Conservation (phyloP, 495 filamentous ascomycete genomes). For the Xylaria nigripes region DNA sequence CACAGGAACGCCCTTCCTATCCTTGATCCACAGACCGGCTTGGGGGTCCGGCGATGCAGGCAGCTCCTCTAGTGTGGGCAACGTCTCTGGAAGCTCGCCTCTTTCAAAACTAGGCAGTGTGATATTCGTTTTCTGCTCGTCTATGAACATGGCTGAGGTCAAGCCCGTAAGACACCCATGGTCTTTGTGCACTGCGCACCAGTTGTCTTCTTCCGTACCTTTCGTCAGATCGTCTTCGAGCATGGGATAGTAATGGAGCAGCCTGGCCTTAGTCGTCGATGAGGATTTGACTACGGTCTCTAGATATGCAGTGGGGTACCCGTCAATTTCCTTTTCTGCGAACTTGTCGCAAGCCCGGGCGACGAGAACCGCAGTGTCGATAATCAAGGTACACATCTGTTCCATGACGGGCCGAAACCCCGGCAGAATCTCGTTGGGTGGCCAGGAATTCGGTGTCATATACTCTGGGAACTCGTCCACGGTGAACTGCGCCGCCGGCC, state of each 20-base stretch:
- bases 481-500: constrained; percentile 48
- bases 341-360: constrained; percentile 82
- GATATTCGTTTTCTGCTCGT: constrained; percentile 56
- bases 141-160: constrained; percentile 92
- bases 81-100: constrained; percentile 22
- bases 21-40: constrained; percentile 86
- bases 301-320: constrained; percentile 68
- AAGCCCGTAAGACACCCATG: constrained; percentile 90
- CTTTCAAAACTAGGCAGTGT: constrained; percentile 26
- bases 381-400: constrained; percentile 72
- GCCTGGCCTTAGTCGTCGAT: constrained; percentile 80
- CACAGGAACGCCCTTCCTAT: constrained; percentile 63
- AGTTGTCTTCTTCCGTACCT: constrained; percentile 65
- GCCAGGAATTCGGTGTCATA: constrained; percentile 75
- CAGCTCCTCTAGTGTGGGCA: constrained; percentile 59
- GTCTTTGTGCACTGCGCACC: constrained; percentile 93
- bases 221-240: constrained; percentile 23
- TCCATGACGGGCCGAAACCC: constrained; percentile 66
- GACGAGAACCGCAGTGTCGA: constrained; percentile 81
- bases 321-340: constrained; percentile 65
- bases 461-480: constrained; percentile 53
- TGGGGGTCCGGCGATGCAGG: constrained; percentile 65
- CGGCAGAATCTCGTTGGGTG: constrained; percentile 52
- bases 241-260: constrained; percentile 88
- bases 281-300: constrained; percentile 79